Conservation (phyloP, 352 stramenopile genomes). For the Peronospora belbahrii region DNA sequence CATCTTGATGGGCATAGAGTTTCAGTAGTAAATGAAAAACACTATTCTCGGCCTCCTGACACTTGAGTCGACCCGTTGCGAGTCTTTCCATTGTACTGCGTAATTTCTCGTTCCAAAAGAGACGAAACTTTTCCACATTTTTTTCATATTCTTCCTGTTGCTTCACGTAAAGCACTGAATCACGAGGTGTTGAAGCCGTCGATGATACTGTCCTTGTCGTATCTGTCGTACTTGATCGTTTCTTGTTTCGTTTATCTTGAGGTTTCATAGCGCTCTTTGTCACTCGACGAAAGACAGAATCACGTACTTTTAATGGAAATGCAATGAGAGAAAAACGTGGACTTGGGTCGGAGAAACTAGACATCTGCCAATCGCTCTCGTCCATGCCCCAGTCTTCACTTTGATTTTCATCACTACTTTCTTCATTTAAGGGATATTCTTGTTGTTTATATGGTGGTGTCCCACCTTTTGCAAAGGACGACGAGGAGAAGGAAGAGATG, state of each 20-base stretch:
- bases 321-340: conserved; percentile 40
- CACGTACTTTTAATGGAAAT: conserved; percentile 33
- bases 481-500: too few species aligned
- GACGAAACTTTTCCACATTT: conserved; percentile 63
- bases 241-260: conserved; percentile 25
- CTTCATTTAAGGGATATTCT: too few species aligned
- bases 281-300: conserved; percentile 32
- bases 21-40: conserved; percentile 71
- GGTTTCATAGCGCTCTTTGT: conserved; percentile 3
- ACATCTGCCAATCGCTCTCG: conserved; percentile 45
- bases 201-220: conserved; percentile 27
- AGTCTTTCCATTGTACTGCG: conserved; percentile 52
- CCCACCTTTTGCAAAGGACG: too few species aligned
- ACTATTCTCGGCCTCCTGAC: conserved; percentile 19
- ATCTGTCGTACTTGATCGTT: conserved; percentile 19
- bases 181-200: conserved; percentile 19
- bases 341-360: conserved; percentile 32
- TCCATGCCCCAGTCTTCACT: conserved; percentile 33
- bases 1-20: conserved; percentile 77
- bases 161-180: conserved; percentile 7
- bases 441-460: too few species aligned
- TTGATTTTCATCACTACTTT: conserved; percentile 30
- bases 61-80: conserved; percentile 25
- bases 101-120: conserved; percentile 76
- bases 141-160: conserved; percentile 24